Conservation (phyloP, 352 stramenopile genomes). For the Phytophthora podocarpi region DNA sequence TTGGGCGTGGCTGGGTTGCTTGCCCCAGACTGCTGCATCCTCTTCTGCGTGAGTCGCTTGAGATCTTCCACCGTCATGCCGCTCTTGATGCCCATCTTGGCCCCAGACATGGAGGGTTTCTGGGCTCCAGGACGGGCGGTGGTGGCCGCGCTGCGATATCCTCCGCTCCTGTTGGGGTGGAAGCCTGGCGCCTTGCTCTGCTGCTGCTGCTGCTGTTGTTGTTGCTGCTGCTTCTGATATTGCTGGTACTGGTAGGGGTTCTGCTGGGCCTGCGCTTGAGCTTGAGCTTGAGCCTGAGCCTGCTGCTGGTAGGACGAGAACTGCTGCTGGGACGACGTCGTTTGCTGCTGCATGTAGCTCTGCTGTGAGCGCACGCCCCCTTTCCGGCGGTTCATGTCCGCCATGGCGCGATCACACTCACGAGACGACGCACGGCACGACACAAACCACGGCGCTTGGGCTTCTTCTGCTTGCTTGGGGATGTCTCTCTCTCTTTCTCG, state of each 20-base stretch:
- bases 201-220: constrained; percentile 26
- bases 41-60: constrained; percentile 85
- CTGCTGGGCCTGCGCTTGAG: constrained; percentile 39
- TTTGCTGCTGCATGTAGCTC: constrained; percentile 44
- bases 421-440: constrained; percentile 24
- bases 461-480: constrained; percentile 6
- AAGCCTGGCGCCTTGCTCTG: constrained; percentile 36
- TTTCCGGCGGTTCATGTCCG: constrained; percentile 55
- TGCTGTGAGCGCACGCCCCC: constrained; percentile 52
- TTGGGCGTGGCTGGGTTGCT: constrained; percentile 50
- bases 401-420: constrained; percentile 37
- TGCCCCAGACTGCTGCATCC: constrained; percentile 67
- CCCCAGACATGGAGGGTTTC: constrained; percentile 44
- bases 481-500: too few species aligned
- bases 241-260: constrained; percentile 48
- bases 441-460: constrained; percentile 14
- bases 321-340: constrained; percentile 27
- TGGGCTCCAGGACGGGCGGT: constrained; percentile 15
- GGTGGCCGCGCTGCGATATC: constrained; percentile 26
- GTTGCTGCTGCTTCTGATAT: constrained; percentile 42
- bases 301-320: constrained; percentile 50
- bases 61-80: constrained; percentile 90
- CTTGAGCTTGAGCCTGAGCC: constrained; percentile 35
- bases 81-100: constrained; percentile 89
- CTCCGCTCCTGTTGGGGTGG: constrained; percentile 25